Conservation (phyloP, 441 rosid genomes). For the Gossypium aridum region DNA sequence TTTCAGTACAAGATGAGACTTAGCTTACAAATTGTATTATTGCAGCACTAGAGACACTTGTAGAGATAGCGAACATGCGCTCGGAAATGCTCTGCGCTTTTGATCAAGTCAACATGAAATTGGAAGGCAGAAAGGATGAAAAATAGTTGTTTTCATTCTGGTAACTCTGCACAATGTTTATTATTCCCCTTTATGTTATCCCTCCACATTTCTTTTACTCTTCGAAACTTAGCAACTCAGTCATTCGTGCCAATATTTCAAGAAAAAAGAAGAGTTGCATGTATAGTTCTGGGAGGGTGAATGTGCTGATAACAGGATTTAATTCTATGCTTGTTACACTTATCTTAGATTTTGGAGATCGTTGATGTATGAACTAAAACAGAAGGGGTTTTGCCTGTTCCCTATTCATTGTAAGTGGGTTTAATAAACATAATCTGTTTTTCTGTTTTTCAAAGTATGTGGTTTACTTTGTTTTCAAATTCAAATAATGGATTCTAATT, state of each 20-base stretch:
- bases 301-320: background rate
- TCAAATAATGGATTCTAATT: too few relatives aligned
- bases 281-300: background rate
- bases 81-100: conserved; percentile 49
- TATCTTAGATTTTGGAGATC: background rate
- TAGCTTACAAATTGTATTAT: background rate
- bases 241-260: background rate
- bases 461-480: too few relatives aligned
- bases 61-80: conserved; percentile 75
- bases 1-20: background rate
- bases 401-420: too few relatives aligned
- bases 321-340: background rate
- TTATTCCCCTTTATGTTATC: background rate
- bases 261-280: too few relatives aligned
- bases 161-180: conserved; percentile 1
- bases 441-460: too few relatives aligned
- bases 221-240: background rate
- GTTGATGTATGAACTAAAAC: too few relatives aligned
- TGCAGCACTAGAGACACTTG: conserved; percentile 74
- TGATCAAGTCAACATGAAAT: conserved; percentile 31
- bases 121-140: conserved; percentile 21
- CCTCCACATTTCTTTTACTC: background rate
- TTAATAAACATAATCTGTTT: too few relatives aligned
- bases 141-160: conserved; percentile 13
- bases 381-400: too few relatives aligned